These are phyloP conservation scores for Komagataea norvegica DNA, from an alignment of 1,139 yeast species.

Conservation along the genomic window DNA sequence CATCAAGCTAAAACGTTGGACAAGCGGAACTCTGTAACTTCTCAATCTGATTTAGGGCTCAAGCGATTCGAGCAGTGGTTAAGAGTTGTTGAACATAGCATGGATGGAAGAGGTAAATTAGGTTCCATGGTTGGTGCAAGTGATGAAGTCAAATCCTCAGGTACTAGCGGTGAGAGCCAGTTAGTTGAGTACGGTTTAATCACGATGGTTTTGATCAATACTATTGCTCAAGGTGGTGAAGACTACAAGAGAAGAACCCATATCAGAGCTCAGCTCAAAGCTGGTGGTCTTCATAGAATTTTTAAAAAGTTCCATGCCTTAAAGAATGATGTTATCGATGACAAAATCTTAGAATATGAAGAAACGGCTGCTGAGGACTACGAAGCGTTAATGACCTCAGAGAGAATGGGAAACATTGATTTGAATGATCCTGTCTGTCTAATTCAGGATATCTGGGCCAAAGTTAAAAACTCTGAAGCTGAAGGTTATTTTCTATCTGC, in stretches of 20 bases:
- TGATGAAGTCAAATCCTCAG: slow-evolving; percentile 63
- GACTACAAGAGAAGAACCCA: slow-evolving; percentile 69
- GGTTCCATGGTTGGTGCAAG: slow-evolving; percentile 93
- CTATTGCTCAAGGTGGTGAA: slow-evolving; percentile 61
- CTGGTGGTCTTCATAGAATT: slow-evolving; percentile 69
- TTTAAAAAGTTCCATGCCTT: slow-evolving; percentile 58
- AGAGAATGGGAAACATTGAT: slow-evolving; percentile 56
- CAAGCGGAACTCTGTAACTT: slow-evolving; percentile 26
- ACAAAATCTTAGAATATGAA: slow-evolving; percentile 61
- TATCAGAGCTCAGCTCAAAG: slow-evolving; percentile 68
- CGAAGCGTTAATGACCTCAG: slow-evolving; percentile 55
- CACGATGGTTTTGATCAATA: slow-evolving; percentile 71
- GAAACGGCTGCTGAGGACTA: slow-evolving; percentile 69
- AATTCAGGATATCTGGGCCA: slow-evolving; percentile 63
- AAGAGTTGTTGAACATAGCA: slow-evolving; percentile 60
- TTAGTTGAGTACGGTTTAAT: slow-evolving; percentile 77
- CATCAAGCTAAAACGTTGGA: slow-evolving; percentile 39
- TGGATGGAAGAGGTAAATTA: slow-evolving; percentile 84
- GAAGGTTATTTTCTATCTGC: slow-evolving; percentile 72
- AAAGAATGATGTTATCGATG: slow-evolving; percentile 58
- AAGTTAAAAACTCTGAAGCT: slow-evolving; percentile 64
- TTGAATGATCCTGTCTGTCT: slow-evolving; percentile 75
- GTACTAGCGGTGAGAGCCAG: slow-evolving; percentile 57
- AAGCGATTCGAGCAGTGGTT: slow-evolving; percentile 86
- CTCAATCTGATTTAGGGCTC: slow-evolving; percentile 31